phyloP scores from a whole-genome alignment of 2,329 filamentous ascomycete species.

The Helotiales sp. region DNA sequence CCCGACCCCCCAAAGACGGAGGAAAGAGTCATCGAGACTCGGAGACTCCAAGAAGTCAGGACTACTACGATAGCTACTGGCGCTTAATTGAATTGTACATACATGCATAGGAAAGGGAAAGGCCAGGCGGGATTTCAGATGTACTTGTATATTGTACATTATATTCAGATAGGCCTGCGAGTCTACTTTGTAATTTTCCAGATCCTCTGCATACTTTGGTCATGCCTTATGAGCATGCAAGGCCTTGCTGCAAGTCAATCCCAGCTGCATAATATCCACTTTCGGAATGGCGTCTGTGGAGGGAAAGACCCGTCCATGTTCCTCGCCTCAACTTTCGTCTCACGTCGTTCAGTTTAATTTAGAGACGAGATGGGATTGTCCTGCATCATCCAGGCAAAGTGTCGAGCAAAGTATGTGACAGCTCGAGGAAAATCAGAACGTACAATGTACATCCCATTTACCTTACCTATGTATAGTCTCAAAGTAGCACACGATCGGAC shows the following conservation, averaged over 20 bases:
- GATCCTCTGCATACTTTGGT: background rate
- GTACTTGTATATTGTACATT: slow-evolving; percentile 11
- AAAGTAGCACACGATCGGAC: background rate
- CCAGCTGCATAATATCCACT: background rate
- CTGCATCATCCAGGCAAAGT: background rate
- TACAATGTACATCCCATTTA: background rate
- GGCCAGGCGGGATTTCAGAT: background rate
- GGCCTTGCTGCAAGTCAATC: background rate
- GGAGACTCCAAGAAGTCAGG: slow-evolving; percentile 28
- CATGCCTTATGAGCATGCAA: background rate
- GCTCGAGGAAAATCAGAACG: no score
- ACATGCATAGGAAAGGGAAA: slow-evolving; percentile 8
- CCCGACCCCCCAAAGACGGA: slow-evolving; percentile 30
- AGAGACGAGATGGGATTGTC: background rate
- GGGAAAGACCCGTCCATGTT: background rate
- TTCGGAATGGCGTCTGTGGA: background rate
- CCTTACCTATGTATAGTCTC: background rate
- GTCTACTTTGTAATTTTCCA: background rate
- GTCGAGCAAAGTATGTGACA: background rate
- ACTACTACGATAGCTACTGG: slow-evolving; percentile 1
- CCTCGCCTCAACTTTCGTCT: background rate
- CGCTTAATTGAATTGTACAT: slow-evolving; percentile 20
- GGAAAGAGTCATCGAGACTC: slow-evolving; percentile 20
- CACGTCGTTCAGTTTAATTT: background rate
- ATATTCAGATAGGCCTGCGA: background rate